phyloP scores from a whole-genome alignment of 192 early-diverging fungal genomes.

The Mortierella hygrophila region DNA sequence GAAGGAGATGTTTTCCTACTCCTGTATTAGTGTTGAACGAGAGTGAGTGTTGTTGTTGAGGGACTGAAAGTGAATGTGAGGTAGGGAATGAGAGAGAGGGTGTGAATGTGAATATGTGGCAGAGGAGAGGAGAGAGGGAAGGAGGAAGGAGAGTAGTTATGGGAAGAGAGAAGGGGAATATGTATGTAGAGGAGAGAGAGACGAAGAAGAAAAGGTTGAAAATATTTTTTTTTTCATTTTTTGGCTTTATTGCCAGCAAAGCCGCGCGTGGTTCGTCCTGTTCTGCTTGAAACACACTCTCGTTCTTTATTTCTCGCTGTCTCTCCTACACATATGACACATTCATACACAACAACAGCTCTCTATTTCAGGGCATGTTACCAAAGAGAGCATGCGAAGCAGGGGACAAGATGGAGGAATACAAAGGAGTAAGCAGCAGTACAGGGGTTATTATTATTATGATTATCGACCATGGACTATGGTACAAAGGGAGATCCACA shows the following conservation, averaged over 20 bases:
- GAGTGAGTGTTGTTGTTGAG: constrained; percentile 1
- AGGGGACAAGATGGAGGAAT: background rate
- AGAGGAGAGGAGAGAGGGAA: background rate
- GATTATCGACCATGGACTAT: background rate
- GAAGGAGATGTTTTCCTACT: too few relatives aligned
- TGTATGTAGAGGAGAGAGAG: background rate
- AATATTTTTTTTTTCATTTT: too few relatives aligned
- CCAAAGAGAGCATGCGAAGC: background rate
- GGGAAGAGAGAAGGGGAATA: background rate
- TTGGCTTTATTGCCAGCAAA: too few relatives aligned
- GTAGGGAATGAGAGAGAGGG: background rate
- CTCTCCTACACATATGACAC: too few relatives aligned
- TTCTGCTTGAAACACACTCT: too few relatives aligned
- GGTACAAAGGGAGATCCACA: background rate
- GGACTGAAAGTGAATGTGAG: background rate
- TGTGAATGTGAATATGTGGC: background rate
- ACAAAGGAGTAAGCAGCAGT: background rate
- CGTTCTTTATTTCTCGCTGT: too few relatives aligned
- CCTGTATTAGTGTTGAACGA: background rate
- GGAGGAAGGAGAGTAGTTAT: background rate
- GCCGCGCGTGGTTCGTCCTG: too few relatives aligned
- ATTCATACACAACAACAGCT: too few relatives aligned
- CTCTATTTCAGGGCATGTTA: too few relatives aligned
- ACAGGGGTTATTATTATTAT: background rate
- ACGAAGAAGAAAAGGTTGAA: background rate